Evolutionary conservation across 495 filamentous ascomycete genomes (phyloP).

Genomic region (Margaritispora aquatica): DNA sequence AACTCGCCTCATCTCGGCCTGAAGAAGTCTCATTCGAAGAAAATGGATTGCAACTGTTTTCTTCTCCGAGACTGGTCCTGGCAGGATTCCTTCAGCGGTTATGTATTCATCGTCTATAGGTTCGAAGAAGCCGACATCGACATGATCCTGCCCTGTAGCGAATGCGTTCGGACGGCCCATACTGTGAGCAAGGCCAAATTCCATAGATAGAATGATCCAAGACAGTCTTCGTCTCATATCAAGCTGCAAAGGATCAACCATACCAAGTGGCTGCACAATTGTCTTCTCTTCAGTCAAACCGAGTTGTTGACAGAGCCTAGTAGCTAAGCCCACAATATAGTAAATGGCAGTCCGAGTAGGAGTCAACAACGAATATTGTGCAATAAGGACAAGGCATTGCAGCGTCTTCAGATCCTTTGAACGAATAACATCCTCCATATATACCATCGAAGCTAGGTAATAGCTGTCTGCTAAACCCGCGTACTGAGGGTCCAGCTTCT

Average conservation of each 20-base stretch:
- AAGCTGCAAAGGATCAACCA: constrained; percentile 58
- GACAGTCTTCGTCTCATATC: constrained; percentile 85
- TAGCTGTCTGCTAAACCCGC: constrained; percentile 86
- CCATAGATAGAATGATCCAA: constrained; percentile 82
- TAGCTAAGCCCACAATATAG: constrained; percentile 82
- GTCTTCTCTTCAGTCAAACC: constrained; percentile 82
- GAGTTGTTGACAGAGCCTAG: constrained; percentile 78
- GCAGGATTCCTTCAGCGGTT: constrained; percentile 64
- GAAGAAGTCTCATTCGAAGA: constrained; percentile 82
- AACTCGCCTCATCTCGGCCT: constrained; percentile 76
- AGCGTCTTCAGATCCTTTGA: constrained; percentile 79
- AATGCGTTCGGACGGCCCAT: constrained; percentile 80
- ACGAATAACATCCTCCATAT: constrained; percentile 68
- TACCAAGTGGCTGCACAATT: constrained; percentile 47
- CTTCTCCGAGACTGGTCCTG: constrained; percentile 60
- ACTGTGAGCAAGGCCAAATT: constrained; percentile 78
- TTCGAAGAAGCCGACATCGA: constrained; percentile 78
- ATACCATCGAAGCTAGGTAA: constrained; percentile 79
- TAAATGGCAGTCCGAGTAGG: constrained; percentile 85
- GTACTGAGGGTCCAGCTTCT: constrained; percentile 72
- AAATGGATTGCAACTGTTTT: constrained; percentile 90
- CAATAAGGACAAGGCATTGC: constrained; percentile 85
- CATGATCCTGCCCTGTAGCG: constrained; percentile 67
- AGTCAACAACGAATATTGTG: constrained; percentile 85
- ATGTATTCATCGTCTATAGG: constrained; percentile 75